Percentiles rank a stretch among this genome's conserved stretches.
These are phyloP conservation scores for Houttuynia cordata DNA, from an alignment of 164 flowering plant species.

Conservation along the genomic window DNA sequence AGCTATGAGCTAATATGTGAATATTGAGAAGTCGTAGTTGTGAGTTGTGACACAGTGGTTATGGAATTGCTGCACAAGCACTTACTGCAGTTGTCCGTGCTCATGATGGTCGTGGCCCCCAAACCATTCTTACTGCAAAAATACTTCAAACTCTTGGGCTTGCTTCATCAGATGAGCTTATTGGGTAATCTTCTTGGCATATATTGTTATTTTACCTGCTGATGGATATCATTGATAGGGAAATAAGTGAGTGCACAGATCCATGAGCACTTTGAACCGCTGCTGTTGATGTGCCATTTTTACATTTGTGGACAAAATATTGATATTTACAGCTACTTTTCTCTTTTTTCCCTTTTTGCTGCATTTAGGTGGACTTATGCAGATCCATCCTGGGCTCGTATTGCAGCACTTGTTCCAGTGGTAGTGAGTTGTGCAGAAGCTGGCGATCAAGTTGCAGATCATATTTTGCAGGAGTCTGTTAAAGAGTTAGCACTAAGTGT, in stretches of 20 bases:
- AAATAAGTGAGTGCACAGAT: too few relatives aligned
- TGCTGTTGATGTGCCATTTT: not conserved
- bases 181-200: conserved; percentile 49
- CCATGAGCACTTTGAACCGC: conserved; percentile 11
- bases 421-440: conserved; percentile 91
- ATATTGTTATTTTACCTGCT: not conserved
- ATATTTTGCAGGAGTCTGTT: conserved; percentile 59
- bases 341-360: too few relatives aligned
- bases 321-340: too few relatives aligned
- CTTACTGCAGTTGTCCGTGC: conserved; percentile 77
- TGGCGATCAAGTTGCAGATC: conserved; percentile 70
- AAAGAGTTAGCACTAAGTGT: conserved; percentile 77
- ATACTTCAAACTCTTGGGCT: conserved; percentile 50
- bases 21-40: not conserved
- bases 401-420: conserved; percentile 86
- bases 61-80: conserved; percentile 93
- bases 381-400: conserved; percentile 98
- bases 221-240: not conserved
- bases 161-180: conserved; percentile 85
- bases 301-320: too few relatives aligned
- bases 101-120: conserved; percentile 91
- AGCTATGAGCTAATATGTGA: not conserved
- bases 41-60: conserved; percentile 48
- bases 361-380: conserved; percentile 83
- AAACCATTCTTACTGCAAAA: conserved; percentile 53